phyloP scores from a whole-genome alignment of 2,329 filamentous ascomycete species.

The Fragosphaeria purpurea region DNA sequence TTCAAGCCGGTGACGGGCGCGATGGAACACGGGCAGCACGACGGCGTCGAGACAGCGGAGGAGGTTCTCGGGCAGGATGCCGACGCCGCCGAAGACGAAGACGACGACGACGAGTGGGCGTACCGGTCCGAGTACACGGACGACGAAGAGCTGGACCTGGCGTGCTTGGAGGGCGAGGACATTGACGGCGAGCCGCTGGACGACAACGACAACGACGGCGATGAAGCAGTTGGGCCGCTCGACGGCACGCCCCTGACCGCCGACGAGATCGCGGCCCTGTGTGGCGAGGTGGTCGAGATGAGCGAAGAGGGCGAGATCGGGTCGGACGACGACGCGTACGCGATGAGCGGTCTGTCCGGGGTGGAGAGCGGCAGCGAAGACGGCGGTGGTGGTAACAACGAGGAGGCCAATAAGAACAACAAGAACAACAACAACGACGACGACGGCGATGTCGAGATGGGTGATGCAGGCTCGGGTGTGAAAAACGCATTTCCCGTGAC shows the following conservation, averaged over 20 bases:
- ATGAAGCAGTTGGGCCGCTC: conserved; percentile 24
- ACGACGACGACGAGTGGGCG: conserved; percentile 10
- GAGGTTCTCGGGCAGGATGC: conserved; percentile 26
- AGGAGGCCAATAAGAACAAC: no score
- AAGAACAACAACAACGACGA: neutral
- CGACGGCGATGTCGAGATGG: conserved; percentile 5
- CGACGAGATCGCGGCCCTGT: conserved; percentile 18
- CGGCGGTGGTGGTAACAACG: neutral
- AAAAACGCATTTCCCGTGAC: no score
- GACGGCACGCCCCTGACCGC: conserved; percentile 25
- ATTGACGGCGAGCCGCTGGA: conserved; percentile 32
- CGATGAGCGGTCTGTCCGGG: conserved; percentile 3
- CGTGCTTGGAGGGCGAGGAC: conserved; percentile 36
- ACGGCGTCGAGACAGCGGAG: neutral
- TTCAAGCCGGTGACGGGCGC: neutral
- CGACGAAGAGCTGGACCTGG: conserved; percentile 36
- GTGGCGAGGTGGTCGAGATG: conserved; percentile 6
- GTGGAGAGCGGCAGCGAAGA: neutral
- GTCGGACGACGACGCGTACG: conserved; percentile 10
- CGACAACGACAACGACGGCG: conserved; percentile 20
- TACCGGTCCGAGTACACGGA: conserved; percentile 14
- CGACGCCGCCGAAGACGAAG: conserved; percentile 18
- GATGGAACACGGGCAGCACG: neutral
- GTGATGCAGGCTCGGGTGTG: neutral
- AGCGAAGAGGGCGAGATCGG: conserved; percentile 15